These are phyloP conservation scores for Marasmius oreades DNA, from an alignment of 1,284 basidiomycete species.

Conservation along the genomic window DNA sequence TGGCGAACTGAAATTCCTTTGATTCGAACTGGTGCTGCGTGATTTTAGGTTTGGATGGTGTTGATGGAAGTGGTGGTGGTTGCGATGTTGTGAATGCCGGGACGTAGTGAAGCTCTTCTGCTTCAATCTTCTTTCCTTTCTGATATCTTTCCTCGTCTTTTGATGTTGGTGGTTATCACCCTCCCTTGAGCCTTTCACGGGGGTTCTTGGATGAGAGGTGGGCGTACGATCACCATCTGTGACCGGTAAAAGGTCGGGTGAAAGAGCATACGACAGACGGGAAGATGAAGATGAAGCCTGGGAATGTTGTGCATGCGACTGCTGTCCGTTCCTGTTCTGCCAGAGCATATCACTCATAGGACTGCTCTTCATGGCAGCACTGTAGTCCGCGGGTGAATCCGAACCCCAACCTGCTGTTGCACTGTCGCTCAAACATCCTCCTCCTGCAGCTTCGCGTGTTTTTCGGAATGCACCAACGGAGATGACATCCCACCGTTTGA, in stretches of 20 bases:
- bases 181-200: background rate
- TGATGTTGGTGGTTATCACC: conserved; percentile 21
- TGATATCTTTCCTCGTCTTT: conserved; percentile 53
- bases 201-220: conserved; percentile 16
- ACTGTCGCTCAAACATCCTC: conserved; percentile 27
- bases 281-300: conserved; percentile 19
- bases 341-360: conserved; percentile 56
- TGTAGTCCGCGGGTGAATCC: conserved; percentile 32
- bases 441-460: conserved; percentile 43
- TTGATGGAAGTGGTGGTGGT: conserved; percentile 43
- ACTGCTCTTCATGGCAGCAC: conserved; percentile 45
- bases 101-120: conserved; percentile 46
- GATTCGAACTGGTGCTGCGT: conserved; percentile 53
- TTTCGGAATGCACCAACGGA: conserved; percentile 72
- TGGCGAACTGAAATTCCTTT: conserved; percentile 37
- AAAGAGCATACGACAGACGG: conserved; percentile 31
- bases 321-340: conserved; percentile 36
- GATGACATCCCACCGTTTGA: conserved; percentile 71
- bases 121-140: conserved; percentile 62
- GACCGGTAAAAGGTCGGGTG: conserved; percentile 52
- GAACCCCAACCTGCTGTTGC: conserved; percentile 31
- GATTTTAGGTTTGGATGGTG: conserved; percentile 70
- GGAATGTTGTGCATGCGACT: conserved; percentile 20
- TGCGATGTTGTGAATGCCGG: conserved; percentile 29
- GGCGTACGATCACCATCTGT: conserved; percentile 50